Base-by-base conservation (phyloP, 2,329 filamentous ascomycete species). In the Orbilia quercus region DNA sequence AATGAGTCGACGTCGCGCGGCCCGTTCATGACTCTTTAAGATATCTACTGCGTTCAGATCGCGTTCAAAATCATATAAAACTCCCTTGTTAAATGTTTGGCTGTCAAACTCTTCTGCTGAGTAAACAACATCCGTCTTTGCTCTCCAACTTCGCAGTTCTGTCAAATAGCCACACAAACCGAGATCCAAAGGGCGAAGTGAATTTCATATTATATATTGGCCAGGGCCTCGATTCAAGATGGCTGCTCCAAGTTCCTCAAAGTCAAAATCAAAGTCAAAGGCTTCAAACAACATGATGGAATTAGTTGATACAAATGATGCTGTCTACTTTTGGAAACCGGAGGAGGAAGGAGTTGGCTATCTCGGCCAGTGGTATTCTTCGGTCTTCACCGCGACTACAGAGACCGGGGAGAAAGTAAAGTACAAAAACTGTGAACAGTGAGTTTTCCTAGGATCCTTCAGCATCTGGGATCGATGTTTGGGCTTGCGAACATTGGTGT, bases 301-400 rank as follows among this genome's bases (percentile, higher is more conserved):
- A 54, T 22, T 50, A 50, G 53, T 72, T 53, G 38, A 57, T 40
- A 60, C 63, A 40, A 67, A 67, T 25, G 51, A 64, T 20, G 73
- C 76, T 20, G 50, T 77, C 42, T 85, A 81, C 78, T 85, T 85
- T 77, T 85, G 82, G 82, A 80, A 81, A 23, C 82, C 84, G 48
- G 81, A 81, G 48, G 81, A 81, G 12, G 82, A 86, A 65, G 75
- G 80, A 0, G 78, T 84, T 31, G 86, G 86, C 42, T 88, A 83
- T 79, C 82, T 90, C n/a, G 87, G 84, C 0, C 87, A 90, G 80
- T 90, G 87, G 87, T 87, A 86, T 77, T 77, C 80, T 55, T 83
- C 81, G 16, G 79, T 82, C 1, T 89, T 88, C 76, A 80, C 65
- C 38, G 81, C 82, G 58, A 80, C 81, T 0, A 58, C 79, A 80